Conservation (phyloP, 1,139 yeast genomes). For the Yamadazyma triangularis region DNA sequence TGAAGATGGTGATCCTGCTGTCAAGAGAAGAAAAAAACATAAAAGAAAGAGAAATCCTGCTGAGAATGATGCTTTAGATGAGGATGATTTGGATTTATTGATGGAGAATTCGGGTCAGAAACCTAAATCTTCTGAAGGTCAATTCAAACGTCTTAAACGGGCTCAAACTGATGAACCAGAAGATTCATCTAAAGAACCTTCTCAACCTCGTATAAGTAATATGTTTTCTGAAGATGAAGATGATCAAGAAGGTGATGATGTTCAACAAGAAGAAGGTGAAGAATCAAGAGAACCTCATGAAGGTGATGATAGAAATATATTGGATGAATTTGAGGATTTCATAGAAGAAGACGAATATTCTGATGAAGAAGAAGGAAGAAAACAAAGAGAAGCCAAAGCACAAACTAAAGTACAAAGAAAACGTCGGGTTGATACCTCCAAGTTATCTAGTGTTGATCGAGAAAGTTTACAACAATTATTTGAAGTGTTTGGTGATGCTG, state of each 20-base stretch:
- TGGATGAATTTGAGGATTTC: slow-evolving; percentile 93
- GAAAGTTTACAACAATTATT: slow-evolving; percentile 90
- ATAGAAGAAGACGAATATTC: slow-evolving; percentile 96
- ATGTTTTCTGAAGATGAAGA: slow-evolving; percentile 80
- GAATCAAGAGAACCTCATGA: slow-evolving; percentile 15
- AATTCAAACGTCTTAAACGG: slow-evolving; percentile 80
- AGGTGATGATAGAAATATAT: slow-evolving; percentile 38
- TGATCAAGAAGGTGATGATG: slow-evolving; percentile 44
- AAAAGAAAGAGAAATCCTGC: slow-evolving; percentile 38
- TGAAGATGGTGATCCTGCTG: slow-evolving; percentile 63
- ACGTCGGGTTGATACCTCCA: slow-evolving; percentile 48
- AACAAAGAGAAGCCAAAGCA: slow-evolving; percentile 28
- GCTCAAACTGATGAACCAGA: slow-evolving; percentile 40
- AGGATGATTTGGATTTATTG: slow-evolving; percentile 88
- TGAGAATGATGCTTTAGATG: slow-evolving; percentile 75
- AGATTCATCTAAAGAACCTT: slow-evolving; percentile 11
- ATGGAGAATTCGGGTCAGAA: slow-evolving; percentile 84
- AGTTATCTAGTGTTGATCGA: slow-evolving; percentile 77
- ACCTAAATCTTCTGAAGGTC: slow-evolving; percentile 29
- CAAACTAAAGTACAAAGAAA: slow-evolving; percentile 34
- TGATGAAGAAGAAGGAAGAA: slow-evolving; percentile 69
- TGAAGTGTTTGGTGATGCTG: slow-evolving; percentile 96
- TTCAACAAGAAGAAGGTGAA: slow-evolving; percentile 51
- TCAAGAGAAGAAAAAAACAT: slow-evolving; percentile 30
- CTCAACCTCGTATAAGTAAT: slow-evolving; percentile 51